These are phyloP conservation scores for Serendipita sp. DNA, from an alignment of 1,284 basidiomycete genomes.

Conservation along the genomic window DNA sequence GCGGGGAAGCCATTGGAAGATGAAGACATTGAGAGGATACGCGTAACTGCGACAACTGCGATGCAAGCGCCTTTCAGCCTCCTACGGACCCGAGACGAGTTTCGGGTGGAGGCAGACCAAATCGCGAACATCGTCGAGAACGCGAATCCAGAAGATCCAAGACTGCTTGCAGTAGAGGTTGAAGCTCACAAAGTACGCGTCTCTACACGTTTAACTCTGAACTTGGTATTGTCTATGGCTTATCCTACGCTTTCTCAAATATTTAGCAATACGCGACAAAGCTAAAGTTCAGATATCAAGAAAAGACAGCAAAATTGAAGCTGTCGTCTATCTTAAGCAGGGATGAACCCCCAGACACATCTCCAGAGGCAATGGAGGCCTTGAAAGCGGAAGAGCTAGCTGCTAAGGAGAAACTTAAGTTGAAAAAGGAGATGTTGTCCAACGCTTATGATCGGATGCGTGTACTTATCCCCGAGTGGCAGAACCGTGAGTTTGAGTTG, in stretches of 20 bases:
- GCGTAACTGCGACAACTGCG: background rate
- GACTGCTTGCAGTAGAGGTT: background rate
- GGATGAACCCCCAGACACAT: background rate
- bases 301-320: background rate
- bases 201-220: background rate
- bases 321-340: background rate
- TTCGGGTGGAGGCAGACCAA: background rate
- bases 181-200: constrained; percentile 1
- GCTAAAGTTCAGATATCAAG: constrained; percentile 1
- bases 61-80: background rate
- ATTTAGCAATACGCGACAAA: background rate
- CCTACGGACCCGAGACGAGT: background rate
- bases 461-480: constrained; percentile 6
- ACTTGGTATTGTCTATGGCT: background rate
- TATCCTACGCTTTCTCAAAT: background rate
- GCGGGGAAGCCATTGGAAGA: background rate
- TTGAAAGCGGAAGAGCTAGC: background rate
- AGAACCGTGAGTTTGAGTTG: background rate
- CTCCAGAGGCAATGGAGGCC: background rate
- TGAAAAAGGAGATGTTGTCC: background rate
- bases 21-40: background rate
- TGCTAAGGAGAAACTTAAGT: background rate
- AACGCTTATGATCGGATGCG: background rate
- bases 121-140: constrained; percentile 2
- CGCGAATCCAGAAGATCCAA: constrained; percentile 1